Conservation (phyloP, 176 grass and related monocot genomes). For the Tillandsia leiboldiana region DNA sequence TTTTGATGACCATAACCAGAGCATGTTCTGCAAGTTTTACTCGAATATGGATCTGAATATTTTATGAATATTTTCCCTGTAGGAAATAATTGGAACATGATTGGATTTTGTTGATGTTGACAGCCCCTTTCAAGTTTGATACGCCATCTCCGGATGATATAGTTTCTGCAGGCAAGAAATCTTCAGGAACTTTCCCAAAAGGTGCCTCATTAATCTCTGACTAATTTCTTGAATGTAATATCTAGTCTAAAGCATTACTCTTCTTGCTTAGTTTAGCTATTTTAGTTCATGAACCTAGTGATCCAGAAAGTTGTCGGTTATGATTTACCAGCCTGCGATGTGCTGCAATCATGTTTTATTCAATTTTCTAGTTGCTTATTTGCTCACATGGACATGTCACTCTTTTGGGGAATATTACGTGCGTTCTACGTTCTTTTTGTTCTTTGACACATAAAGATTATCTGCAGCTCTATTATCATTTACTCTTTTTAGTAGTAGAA, state of each 20-base stretch:
- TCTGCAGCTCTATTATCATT: background rate
- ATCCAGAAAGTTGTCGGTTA: background rate
- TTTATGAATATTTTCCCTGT: background rate
- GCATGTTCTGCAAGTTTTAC: background rate
- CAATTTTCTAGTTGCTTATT: too few species aligned
- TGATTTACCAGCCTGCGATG: background rate
- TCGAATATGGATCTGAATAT: background rate
- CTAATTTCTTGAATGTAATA: too few species aligned
- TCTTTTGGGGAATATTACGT: too few species aligned
- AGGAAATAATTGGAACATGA: background rate
- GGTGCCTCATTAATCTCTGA: slow-evolving; percentile 28
- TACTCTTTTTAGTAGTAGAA: background rate
- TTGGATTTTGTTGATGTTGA: slow-evolving; percentile 13
- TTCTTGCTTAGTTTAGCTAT: background rate
- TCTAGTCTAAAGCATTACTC: background rate
- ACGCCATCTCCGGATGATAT: slow-evolving; percentile 75
- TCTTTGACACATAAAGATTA: background rate
- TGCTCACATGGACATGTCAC: too few species aligned
- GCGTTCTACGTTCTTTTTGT: too few species aligned
- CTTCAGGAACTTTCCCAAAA: slow-evolving; percentile 38
- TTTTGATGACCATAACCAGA: background rate
- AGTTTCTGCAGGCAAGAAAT: slow-evolving; percentile 57
- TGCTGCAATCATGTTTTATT: too few species aligned
- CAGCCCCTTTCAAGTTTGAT: slow-evolving; percentile 93
- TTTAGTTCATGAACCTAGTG: background rate